These are phyloP conservation scores for Alternaria burnsii DNA, from an alignment of 2,329 filamentous ascomycete genomes.

Conservation along the genomic window DNA sequence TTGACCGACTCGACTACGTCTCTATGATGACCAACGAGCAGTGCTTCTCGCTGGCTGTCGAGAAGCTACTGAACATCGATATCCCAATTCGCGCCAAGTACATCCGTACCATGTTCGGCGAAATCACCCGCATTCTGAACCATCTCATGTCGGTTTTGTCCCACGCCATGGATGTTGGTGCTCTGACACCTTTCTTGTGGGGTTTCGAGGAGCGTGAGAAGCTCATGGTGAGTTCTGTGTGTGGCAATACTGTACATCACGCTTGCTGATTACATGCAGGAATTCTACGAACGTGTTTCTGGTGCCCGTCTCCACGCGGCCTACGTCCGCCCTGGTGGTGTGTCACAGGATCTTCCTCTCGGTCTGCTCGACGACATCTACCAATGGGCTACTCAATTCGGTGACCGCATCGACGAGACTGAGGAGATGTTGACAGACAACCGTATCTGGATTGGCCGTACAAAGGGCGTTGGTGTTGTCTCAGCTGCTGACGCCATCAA, in stretches of 20 bases:
- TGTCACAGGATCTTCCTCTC: constrained; percentile 92
- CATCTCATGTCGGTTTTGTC: constrained; percentile 98
- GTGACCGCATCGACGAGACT: constrained; percentile 97
- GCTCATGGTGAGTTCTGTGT: constrained; percentile 77
- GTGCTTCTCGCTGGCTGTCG: constrained; percentile 92
- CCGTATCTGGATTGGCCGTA: constrained; percentile 97
- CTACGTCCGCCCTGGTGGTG: constrained; percentile 95
- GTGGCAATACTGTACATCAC: not conserved
- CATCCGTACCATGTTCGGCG: constrained; percentile 94
- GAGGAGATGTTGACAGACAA: constrained; percentile 99
- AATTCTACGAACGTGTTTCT: constrained; percentile 99
- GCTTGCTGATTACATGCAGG: constrained; percentile 62
- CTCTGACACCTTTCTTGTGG: constrained; percentile 97
- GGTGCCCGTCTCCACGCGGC: constrained; percentile 96
- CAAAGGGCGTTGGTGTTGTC: constrained; percentile 90
- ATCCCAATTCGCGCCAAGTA: constrained; percentile 95
- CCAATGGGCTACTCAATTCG: constrained; percentile 99
- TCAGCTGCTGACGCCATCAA: constrained; percentile 93
- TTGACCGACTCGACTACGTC: constrained; percentile 97
- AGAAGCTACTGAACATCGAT: constrained; percentile 97
- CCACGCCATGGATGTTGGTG: constrained; percentile 99
- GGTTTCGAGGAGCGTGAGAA: constrained; percentile 99
- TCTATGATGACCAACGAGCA: constrained; percentile 99
- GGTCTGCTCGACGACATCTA: constrained; percentile 98
- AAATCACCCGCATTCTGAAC: constrained; percentile 93